These are phyloP conservation scores for Aspergillus sclerotialis DNA, from an alignment of 2,329 filamentous ascomycete species.

Conservation along the genomic window DNA sequence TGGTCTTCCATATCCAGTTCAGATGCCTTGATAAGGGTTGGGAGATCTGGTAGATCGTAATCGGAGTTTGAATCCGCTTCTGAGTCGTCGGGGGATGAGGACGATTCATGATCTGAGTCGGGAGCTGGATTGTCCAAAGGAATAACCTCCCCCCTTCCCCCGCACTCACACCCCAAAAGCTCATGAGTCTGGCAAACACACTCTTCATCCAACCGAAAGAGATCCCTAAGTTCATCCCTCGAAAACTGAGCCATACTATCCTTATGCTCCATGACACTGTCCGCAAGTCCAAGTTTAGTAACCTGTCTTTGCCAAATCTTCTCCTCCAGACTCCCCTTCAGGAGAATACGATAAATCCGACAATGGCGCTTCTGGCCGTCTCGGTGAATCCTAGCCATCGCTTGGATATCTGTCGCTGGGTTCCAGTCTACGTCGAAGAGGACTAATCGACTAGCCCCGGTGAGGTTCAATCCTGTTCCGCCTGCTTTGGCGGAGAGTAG, in stretches of 20 bases:
- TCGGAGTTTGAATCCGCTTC: slow-evolving; percentile 16
- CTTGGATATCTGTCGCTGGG: slow-evolving; percentile 64
- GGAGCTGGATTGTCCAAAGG: too few relatives aligned
- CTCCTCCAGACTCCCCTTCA: slow-evolving; percentile 63
- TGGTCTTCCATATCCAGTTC: slow-evolving; percentile 30
- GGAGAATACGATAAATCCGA: slow-evolving; percentile 62
- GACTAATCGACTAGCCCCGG: slow-evolving; percentile 62
- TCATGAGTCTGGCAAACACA: slow-evolving; percentile 62
- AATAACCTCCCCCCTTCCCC: slow-evolving; percentile 41
- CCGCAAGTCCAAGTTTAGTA: slow-evolving; percentile 63
- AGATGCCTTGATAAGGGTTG: slow-evolving; percentile 33
- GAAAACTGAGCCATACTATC: slow-evolving; percentile 55
- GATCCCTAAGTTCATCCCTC: slow-evolving; percentile 56
- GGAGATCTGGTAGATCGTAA: slow-evolving; percentile 23
- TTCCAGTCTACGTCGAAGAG: slow-evolving; percentile 74
- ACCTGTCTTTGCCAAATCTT: slow-evolving; percentile 70
- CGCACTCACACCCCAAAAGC: slow-evolving; percentile 57
- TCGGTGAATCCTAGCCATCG: slow-evolving; percentile 67
- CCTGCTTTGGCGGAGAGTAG: slow-evolving; percentile 67
- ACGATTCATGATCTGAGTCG: slow-evolving; percentile 3
- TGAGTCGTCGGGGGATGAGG: slow-evolving; percentile 10
- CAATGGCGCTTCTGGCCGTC: slow-evolving; percentile 64
- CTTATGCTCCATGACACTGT: slow-evolving; percentile 65
- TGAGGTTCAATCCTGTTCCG: slow-evolving; percentile 62
- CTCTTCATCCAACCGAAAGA: slow-evolving; percentile 59